phyloP scores from a whole-genome alignment of 495 filamentous ascomycete genomes.

The Hyaloscypha finlandica region DNA sequence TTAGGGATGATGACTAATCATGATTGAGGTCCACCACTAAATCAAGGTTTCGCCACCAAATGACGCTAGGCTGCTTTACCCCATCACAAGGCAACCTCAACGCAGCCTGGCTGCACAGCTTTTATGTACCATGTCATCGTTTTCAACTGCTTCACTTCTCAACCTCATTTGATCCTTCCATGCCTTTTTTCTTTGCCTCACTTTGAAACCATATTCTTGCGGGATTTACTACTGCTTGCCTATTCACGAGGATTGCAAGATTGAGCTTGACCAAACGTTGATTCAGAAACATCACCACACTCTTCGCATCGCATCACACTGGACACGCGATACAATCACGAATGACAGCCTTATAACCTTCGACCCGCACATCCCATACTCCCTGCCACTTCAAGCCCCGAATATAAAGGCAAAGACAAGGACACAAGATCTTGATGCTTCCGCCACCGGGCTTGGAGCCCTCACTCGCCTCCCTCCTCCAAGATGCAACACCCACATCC shows the following conservation, averaged over 20 bases:
- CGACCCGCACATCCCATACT: not conserved
- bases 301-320: not conserved
- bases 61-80: constrained; percentile 4
- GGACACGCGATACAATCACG: not conserved
- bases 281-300: constrained; percentile 4
- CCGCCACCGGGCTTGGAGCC: constrained; percentile 31
- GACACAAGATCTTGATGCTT: constrained; percentile 17
- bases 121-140: constrained; percentile 8
- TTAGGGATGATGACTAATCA: not conserved
- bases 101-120: constrained; percentile 2
- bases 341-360: not conserved
- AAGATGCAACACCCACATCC: constrained; percentile 26
- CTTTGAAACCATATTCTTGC: not conserved
- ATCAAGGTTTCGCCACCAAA: constrained; percentile 2
- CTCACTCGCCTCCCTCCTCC: constrained; percentile 23
- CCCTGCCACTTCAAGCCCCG: not conserved
- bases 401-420: not conserved
- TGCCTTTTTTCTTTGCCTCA: not conserved
- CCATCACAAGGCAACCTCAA: constrained; percentile 2
- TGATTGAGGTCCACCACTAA: constrained; percentile 2
- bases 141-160: not conserved
- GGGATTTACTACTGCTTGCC: not conserved
- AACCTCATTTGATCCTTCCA: not conserved
- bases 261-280: not conserved
- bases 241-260: not conserved